Percentiles rank a stretch among this genome's conserved stretches.
Evolutionary conservation across 2,329 filamentous ascomycete species (phyloP).

Genomic region (Diaporthe vexans): DNA sequence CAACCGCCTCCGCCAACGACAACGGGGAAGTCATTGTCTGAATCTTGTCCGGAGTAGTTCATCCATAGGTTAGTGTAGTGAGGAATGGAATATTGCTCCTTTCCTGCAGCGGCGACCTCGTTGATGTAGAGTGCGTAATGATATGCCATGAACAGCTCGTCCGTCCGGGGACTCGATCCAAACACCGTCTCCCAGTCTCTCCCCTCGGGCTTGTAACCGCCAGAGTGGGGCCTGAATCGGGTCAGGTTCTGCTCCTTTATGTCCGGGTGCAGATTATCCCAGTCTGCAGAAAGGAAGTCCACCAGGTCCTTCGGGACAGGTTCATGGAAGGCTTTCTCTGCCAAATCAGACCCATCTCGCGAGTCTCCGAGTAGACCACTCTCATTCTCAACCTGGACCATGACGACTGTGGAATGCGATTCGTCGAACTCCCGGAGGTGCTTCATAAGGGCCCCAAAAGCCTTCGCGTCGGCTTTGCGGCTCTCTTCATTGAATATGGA

Average conservation of each 20-base stretch:
- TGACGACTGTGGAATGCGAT: slow-evolving; percentile 63
- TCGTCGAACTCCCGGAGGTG: slow-evolving; percentile 57
- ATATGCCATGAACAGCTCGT: slow-evolving; percentile 56
- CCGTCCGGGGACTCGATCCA: slow-evolving; percentile 51
- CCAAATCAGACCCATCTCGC: slow-evolving; percentile 58
- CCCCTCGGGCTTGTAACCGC: not conserved
- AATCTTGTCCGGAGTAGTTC: slow-evolving; percentile 50
- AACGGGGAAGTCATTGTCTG: slow-evolving; percentile 49
- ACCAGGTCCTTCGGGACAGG: not conserved
- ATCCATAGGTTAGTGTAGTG: slow-evolving; percentile 55
- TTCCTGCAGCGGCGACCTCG: slow-evolving; percentile 53
- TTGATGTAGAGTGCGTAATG: slow-evolving; percentile 51
- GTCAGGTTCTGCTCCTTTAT: slow-evolving; percentile 25
- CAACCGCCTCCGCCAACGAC: slow-evolving; percentile 53
- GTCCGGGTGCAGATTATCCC: slow-evolving; percentile 4
- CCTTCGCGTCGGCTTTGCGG: slow-evolving; percentile 19
- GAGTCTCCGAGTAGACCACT: slow-evolving; percentile 66
- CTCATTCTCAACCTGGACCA: slow-evolving; percentile 72
- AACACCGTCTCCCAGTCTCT: not conserved
- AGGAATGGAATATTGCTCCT: slow-evolving; percentile 50
- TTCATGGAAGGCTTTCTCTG: slow-evolving; percentile 2
- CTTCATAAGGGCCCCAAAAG: slow-evolving; percentile 1
- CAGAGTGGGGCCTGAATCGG: not conserved
- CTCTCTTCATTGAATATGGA: slow-evolving; percentile 9
- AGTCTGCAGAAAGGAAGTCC: slow-evolving; percentile 1